These are phyloP conservation scores for Fusarium coffeatum DNA, from an alignment of 2,329 filamentous ascomycete species.

Conservation along the genomic window DNA sequence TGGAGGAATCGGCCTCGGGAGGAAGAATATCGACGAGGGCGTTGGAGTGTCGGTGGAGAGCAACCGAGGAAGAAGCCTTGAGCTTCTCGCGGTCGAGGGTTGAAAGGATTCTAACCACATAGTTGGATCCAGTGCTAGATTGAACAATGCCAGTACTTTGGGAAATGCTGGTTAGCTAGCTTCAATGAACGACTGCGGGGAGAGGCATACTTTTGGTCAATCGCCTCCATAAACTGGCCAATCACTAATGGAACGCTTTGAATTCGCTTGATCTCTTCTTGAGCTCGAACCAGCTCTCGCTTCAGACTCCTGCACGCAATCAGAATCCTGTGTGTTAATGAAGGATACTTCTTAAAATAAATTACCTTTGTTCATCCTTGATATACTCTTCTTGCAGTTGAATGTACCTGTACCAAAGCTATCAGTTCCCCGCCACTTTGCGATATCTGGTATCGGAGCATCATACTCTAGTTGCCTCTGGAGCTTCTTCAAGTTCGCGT, in stretches of 20 bases:
- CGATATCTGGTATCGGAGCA: not conserved
- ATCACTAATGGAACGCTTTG: conserved; percentile 98
- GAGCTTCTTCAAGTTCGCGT: conserved; percentile 94
- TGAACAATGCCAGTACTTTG: conserved; percentile 97
- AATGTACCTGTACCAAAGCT: conserved; percentile 74
- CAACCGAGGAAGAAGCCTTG: conserved; percentile 97
- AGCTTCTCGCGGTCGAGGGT: conserved; percentile 98
- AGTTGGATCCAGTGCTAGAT: conserved; percentile 97
- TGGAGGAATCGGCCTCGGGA: conserved; percentile 98
- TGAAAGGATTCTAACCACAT: conserved; percentile 97
- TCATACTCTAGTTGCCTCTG: conserved; percentile 93
- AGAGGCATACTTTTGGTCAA: conserved; percentile 89
- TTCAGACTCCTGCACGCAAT: conserved; percentile 80
- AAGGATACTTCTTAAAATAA: not conserved
- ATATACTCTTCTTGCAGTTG: conserved; percentile 99
- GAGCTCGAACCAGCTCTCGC: conserved; percentile 93
- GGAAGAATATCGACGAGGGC: conserved; percentile 97
- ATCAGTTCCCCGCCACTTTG: conserved; percentile 25
- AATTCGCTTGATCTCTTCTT: conserved; percentile 99
- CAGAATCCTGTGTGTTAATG: conserved; percentile 9
- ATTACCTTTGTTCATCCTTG: conserved; percentile 96
- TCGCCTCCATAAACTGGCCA: conserved; percentile 99
- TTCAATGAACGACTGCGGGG: conserved; percentile 1
- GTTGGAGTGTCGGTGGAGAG: conserved; percentile 97
- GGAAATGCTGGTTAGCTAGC: conserved; percentile 10